phyloP scores from a whole-genome alignment of 208 protist species.

The Trypanosoma boissoni region DNA sequence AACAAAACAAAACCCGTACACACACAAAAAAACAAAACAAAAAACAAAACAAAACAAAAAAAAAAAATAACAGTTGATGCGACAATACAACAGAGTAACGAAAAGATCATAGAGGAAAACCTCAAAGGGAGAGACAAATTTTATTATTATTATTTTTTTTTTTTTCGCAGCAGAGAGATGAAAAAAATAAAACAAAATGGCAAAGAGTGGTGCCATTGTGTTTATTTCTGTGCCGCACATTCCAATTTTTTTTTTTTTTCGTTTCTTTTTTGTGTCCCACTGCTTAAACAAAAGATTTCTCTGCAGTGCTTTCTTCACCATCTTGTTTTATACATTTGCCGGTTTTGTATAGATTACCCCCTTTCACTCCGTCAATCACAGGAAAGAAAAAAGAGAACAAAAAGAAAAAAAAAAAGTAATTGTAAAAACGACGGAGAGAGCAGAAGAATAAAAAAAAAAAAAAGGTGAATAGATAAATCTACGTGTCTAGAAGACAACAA shows the following conservation, averaged over 20 bases:
- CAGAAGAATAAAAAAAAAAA: constrained; percentile 1
- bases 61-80: background rate
- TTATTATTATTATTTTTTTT: constrained; percentile 12
- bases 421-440: background rate
- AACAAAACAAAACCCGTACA: background rate
- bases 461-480: no score
- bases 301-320: no score
- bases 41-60: background rate
- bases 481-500: no score
- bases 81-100: no score
- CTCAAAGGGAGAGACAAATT: background rate
- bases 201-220: no score
- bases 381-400: background rate
- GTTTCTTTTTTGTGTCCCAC: constrained; percentile 8
- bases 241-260: constrained; percentile 11
- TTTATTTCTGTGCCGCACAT: background rate
- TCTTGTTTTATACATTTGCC: no score
- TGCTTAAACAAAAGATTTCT: no score
- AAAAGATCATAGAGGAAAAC: background rate
- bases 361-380: background rate
- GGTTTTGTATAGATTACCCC: no score
- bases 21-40: background rate
- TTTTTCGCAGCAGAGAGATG: background rate
- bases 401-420: constrained; percentile 2
- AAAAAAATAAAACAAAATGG: background rate